Evolutionary conservation across 331 rosid species (phyloP), one percentile per base, ranked within the genome.

Genomic region (Acacia pycnantha): DNA sequence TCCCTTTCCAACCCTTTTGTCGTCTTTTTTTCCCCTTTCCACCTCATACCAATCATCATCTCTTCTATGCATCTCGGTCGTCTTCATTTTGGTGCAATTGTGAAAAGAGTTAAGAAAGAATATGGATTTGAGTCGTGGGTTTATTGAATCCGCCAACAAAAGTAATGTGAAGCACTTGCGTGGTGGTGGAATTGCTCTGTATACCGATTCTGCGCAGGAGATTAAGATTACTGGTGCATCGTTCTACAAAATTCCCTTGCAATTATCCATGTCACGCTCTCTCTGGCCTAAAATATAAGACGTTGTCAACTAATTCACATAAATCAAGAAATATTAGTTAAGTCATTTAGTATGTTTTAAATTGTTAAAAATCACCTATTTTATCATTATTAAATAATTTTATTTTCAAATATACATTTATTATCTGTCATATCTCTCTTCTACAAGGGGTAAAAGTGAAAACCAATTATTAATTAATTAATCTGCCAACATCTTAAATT

Each of bases 201-300:
- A 74, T 74, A 81, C 91, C 3, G 74, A 84, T 61, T 21, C 82
- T 79, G 74, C 77, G 69, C 29, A 80, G 77, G 91, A 90, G 22
- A 70, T 91, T 37, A 81, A 79, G 86, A 84, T 86, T 82, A 90
- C 90, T 59, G 84, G 77, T 87, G 29, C 83, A n/a, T 85, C 18
- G 73, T 74, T 88, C 47, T n/a, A 2, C 51, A 47, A 47, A 47
- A 47, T 47, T 47, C 16, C 21, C 1, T 48, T 4, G 7, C 1
- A 1, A 0, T 48, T 48, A 48, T 37, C 9, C 41, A 37, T 37
- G 41, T 1, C 41, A 37, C 6, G 9, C 41, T 37, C 1, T 2
- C 0, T 6, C 40, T 0, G 0, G 0, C 6, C 8, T 6, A 37
- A 37, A 37, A 37, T 37, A 37, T 37, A 37, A 37, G 9, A 37